Evolutionary conservation across 345 rosid genomes (phyloP), one percentile per base, ranked within the genome.

Genomic region (Abelmoschus esculentus): DNA sequence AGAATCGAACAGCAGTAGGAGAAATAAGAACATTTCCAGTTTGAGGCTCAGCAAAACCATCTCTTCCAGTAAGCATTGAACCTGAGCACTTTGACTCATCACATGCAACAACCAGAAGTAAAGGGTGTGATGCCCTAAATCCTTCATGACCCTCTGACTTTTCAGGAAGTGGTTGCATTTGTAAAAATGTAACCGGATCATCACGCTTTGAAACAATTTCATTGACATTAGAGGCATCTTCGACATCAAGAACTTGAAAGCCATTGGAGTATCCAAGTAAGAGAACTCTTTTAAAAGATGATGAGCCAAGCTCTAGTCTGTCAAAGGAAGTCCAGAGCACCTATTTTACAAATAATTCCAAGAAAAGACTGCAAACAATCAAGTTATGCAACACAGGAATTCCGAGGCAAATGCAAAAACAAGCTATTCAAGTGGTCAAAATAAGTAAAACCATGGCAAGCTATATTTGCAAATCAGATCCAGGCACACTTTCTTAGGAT

Each of bases 321-420:
- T 91, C 99, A 82, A 91, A 95, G 54, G 91, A 90, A 40, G 91
- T 88, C 96, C 96, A 95, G 17, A 91, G 79, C 55, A 95, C 95
- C 99, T 95, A 93, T 50, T 77, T 38, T 50, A 54, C 61, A 76
- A 77, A 50, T 34, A 77, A 56, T 17, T 50, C 42, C 61, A 53
- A 66, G 57, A 53, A 76, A 67, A 22, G 11, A 40, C 15, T 31
- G 32, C 6, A 57, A 47, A 71, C 7, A 44, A 71, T 67, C 26
- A 53, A 32, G 61, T 60, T 56, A 56, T 26, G 61, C 61, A 22
- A 26, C 34, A 36, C 47, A 61, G 17, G 32, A 63, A 63, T 40
- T 70, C 4, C 31, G 57, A 4, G 4, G 50, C 10, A 55, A 38
- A 22, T 18, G 53, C 6, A 71, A 38, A 42, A 17, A 66, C 17